These are phyloP conservation scores for Candida verbasci DNA, from an alignment of 805 yeast species.

Conservation along the genomic window DNA sequence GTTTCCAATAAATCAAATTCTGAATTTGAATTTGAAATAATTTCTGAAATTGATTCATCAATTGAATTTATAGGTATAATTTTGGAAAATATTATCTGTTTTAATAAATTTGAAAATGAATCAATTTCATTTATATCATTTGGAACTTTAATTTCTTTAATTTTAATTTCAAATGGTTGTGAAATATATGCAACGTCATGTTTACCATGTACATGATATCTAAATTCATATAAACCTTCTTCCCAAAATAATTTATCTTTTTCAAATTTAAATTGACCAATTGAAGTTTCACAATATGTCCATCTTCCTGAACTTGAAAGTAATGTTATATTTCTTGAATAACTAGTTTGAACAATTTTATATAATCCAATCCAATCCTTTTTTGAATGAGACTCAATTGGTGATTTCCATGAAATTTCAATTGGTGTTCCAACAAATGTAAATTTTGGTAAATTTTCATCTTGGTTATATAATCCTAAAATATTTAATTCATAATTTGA, in stretches of 20 bases:
- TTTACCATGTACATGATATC: constrained; percentile 62
- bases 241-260: constrained; percentile 53
- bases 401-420: constrained; percentile 50
- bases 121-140: constrained; percentile 20
- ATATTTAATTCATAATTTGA: constrained; percentile 28
- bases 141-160: constrained; percentile 37
- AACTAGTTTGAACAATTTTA: constrained; percentile 55
- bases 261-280: constrained; percentile 49
- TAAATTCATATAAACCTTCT: constrained; percentile 67
- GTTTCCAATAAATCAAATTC: constrained; percentile 26
- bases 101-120: constrained; percentile 28
- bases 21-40: constrained; percentile 19
- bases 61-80: constrained; percentile 20
- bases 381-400: constrained; percentile 37
- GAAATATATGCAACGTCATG: constrained; percentile 69
- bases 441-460: constrained; percentile 6
- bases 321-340: constrained; percentile 50
- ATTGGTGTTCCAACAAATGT: constrained; percentile 50
- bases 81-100: constrained; percentile 26
- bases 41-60: constrained; percentile 21
- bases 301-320: constrained; percentile 66
- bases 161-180: constrained; percentile 58
- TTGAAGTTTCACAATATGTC: constrained; percentile 32
- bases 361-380: constrained; percentile 79
- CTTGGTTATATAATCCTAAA: constrained; percentile 15